Percentiles rank a stretch among this genome's conserved stretches.
phyloP scores from a whole-genome alignment of 805 yeast species.

The Ogataea siamensis region DNA sequence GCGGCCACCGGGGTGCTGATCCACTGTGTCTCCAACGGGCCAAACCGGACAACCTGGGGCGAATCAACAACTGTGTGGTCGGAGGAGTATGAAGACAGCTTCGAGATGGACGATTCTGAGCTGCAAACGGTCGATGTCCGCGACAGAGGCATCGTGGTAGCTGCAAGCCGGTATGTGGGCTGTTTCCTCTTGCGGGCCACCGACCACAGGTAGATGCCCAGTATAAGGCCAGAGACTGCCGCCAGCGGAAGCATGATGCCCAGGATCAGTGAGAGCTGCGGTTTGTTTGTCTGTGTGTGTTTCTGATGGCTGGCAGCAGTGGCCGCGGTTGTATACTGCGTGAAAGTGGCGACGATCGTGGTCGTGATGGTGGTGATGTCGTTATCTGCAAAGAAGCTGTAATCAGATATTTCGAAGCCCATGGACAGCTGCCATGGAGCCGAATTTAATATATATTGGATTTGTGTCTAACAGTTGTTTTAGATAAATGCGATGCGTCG shows the following conservation, averaged over 20 bases:
- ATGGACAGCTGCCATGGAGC: background rate
- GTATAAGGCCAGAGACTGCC: slow-evolving; percentile 5
- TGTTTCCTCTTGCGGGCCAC: background rate
- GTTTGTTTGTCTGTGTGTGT: background rate
- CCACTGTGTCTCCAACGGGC: slow-evolving; percentile 24
- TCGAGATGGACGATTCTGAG: background rate
- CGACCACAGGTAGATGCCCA: slow-evolving; percentile 11
- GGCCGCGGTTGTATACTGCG: slow-evolving; percentile 7
- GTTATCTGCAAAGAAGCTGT: slow-evolving; percentile 16
- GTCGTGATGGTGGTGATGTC: slow-evolving; percentile 20
- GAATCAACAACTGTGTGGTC: background rate
- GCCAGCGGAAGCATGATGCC: slow-evolving; percentile 18
- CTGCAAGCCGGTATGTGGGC: background rate
- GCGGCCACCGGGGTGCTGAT: slow-evolving; percentile 20
- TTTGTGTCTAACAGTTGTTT: slow-evolving; percentile 4
- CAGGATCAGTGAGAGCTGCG: slow-evolving; percentile 14
- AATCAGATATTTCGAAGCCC: slow-evolving; percentile 9
- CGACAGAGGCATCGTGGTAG: no score
- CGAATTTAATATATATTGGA: background rate
- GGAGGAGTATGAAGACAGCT: background rate
- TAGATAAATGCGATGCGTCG: slow-evolving; percentile 5
- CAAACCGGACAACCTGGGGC: slow-evolving; percentile 12
- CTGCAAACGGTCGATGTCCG: background rate
- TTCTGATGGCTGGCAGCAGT: slow-evolving; percentile 8
- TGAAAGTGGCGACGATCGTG: slow-evolving; percentile 15